Base-by-base conservation (phyloP, 2,329 filamentous ascomycete species). In the Fusarium sp. region DNA sequence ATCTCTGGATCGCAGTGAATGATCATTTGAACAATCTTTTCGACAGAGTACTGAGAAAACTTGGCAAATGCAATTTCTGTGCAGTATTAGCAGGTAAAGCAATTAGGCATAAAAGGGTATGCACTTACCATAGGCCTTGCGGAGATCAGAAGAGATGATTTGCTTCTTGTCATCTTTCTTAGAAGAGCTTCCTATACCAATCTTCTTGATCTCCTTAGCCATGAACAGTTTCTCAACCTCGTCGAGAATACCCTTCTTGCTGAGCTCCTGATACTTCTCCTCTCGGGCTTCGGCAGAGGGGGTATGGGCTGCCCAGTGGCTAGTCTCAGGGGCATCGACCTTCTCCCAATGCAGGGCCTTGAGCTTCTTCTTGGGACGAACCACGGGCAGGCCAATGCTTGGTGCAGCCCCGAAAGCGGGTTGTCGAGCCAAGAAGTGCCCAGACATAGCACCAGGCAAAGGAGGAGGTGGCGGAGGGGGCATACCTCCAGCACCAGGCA, bases 301-400 rank as follows among this genome's bases (percentile, higher is more conserved):
- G 36, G 93, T 90, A 82, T 97, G 94, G 13, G 90, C 89, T 39
- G 95, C 95, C 96, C 96, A 98, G 77, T 98, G 94, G 61, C 96
- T 98, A 57, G 94, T 93, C 81, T 96, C 91, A 28, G 95, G 94
- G 60, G 93, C 90, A 83, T 99, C 96, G 62, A 99, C 94, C 87
- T 98, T 98, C 84, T 99, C 96, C 96, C 96, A 98, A 85, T 99
- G 96, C 76, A 99, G 88, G 67, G 96, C 96, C 90, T 99, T 99
- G 83, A 99, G 94, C 88, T 98, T 99, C 91, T 98, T 98, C 90
- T 98, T 98, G 28, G 96, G 95, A 77, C 96, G 88, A 59, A 95
- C 94, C 69, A 95, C 93, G 41, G 94, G 92, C 78, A 97, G 84
- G 48, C 92, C 90, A 75, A 94, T 87, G 13, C 90, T 89, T 28